Conservation (phyloP, 441 rosid genomes). For the Pelargonium cotyledonis region DNA sequence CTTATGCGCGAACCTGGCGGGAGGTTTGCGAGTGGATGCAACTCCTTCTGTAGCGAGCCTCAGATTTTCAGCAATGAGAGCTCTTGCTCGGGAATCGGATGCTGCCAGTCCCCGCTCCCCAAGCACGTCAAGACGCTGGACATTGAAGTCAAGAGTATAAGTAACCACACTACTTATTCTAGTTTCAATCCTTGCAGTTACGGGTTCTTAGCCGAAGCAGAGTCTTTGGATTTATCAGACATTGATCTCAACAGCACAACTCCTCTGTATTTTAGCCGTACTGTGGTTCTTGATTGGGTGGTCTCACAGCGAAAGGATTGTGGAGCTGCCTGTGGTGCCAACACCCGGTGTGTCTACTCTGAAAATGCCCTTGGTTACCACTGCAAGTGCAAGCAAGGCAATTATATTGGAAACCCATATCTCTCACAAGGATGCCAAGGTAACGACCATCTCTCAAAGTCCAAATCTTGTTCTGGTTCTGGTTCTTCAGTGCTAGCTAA, state of each 20-base stretch:
- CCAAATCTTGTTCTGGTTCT: background rate
- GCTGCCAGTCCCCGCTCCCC: conserved; percentile 29
- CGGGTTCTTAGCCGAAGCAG: conserved; percentile 25
- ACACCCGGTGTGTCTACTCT: background rate
- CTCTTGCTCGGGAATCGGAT: conserved; percentile 29
- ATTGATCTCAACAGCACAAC: background rate
- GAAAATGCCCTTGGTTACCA: conserved; percentile 17
- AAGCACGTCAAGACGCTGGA: conserved; percentile 13
- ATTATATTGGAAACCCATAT: conserved; percentile 19
- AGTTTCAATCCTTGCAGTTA: conserved; percentile 25
- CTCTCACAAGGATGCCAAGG: conserved; percentile 17
- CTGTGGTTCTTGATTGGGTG: conserved; percentile 18
- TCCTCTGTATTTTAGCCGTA: background rate
- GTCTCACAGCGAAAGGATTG: background rate
- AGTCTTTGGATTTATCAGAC: conserved; percentile 1
- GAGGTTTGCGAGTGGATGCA: conserved; percentile 13
- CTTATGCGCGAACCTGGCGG: background rate
- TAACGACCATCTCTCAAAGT: background rate
- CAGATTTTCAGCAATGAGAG: background rate
- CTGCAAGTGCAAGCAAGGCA: conserved; percentile 15
- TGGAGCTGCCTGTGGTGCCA: conserved; percentile 1
- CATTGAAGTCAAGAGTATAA: background rate
- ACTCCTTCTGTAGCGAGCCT: conserved; percentile 12
- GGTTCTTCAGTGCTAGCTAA: background rate
- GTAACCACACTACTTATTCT: background rate